Evolutionary conservation across 495 filamentous ascomycete species (phyloP), one percentile per base, ranked within the genome.

Genomic region (Hypoxylon intermedium): DNA sequence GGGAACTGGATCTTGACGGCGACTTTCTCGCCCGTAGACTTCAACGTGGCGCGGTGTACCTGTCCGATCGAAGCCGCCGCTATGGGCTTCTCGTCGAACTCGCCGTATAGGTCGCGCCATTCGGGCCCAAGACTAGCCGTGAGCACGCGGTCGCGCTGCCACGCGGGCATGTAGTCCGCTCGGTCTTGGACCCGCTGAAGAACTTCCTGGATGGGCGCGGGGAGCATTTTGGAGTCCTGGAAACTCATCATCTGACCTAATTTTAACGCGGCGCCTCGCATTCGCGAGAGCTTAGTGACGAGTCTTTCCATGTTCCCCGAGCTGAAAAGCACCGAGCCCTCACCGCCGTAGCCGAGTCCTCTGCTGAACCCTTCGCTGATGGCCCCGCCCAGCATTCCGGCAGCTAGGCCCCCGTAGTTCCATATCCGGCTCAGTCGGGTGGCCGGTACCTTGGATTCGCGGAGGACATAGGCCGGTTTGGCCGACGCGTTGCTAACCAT

Each of bases 201-300:
- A 24, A 98, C 90, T 63, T 92, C 82, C 48, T 91, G 86, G 23
- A 98, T 90, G 0, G 89, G 83, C 1, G 82, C 84, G 3, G 94
- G 94, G 0, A 98, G 83, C 88, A 98, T 90, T 69, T 96, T 97
- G n/a, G 90, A 85, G 72, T 98, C 93, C 85, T 98, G 94, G 68
- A 98, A 92, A 67, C 89, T 94, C 76, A 98, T 87, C 89, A 98
- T 92, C 74, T 98, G 94, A 3, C 94, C 94, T 4, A 98, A 75
- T 74, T 98, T 98, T n/a, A 98, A 77, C 37, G 94, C 94, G n/a
- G 94, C 95, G 18, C 94, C 94, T 65, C 94, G 86, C 94, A 98
- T 98, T 20, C 89, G 87, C 9, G 92, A 96, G 6, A 98, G 83
- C 73, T 93, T 97, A 13, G 90, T 80, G 3, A 98, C 94, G 3